Evolutionary conservation across 306 rosid genomes (phyloP).

Genomic region (Canavalia ensiformis): DNA sequence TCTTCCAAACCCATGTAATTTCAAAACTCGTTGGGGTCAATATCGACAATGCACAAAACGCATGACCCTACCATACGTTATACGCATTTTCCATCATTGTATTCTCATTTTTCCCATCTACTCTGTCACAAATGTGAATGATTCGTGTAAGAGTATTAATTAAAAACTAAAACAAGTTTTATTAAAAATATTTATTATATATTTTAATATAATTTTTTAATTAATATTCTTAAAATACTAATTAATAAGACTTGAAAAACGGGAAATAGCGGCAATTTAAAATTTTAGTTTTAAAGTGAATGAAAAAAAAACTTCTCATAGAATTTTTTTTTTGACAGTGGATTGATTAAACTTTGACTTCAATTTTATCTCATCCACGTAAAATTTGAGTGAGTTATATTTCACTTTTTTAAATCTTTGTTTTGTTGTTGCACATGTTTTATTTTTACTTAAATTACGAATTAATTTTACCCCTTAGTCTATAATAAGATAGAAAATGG

Average conservation of each 20-base stretch:
- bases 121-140: too few species aligned
- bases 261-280: neutral
- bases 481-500: neutral
- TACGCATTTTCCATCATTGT: neutral
- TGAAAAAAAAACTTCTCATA: neutral
- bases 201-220: too few species aligned
- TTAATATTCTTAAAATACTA: too few species aligned
- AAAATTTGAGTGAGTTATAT: neutral
- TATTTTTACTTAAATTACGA: neutral
- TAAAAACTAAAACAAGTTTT: too few species aligned
- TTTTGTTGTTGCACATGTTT: neutral
- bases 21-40: slow-evolving; percentile 40
- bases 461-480: neutral
- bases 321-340: neutral
- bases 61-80: neutral
- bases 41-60: neutral
- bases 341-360: too few species aligned
- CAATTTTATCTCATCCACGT: too few species aligned
- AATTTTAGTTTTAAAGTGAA: neutral
- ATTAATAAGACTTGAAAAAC: too few species aligned
- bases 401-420: neutral
- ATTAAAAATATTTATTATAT: too few species aligned
- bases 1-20: slow-evolving; percentile 16
- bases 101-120: neutral
- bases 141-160: too few species aligned